These are phyloP conservation scores for Hevea brasiliensis DNA, from an alignment of 345 rosid genomes.

Conservation along the genomic window DNA sequence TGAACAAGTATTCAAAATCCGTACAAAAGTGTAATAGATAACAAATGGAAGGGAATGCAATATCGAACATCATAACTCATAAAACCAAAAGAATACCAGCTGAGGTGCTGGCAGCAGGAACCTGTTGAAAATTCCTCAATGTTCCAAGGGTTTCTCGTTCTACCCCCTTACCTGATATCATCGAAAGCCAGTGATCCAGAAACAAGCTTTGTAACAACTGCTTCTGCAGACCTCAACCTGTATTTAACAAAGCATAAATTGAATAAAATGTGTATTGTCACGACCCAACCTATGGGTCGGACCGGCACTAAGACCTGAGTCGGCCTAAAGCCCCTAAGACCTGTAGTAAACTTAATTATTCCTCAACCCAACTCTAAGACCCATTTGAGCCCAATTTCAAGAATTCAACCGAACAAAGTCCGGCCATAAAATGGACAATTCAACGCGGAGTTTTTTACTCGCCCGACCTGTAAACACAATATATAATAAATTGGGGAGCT, in stretches of 20 bases:
- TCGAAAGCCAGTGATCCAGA: conserved; percentile 81
- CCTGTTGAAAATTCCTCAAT: conserved; percentile 88
- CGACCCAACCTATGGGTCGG: too few relatives aligned
- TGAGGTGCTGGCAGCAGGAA: conserved; percentile 89
- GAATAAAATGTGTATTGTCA: too few relatives aligned
- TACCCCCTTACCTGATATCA: conserved; percentile 88
- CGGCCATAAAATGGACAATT: too few relatives aligned
- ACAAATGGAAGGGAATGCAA: neutral
- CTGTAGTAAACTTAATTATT: too few relatives aligned
- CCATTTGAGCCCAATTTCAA: too few relatives aligned
- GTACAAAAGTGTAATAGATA: neutral
- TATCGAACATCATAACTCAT: neutral
- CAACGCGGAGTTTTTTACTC: too few relatives aligned
- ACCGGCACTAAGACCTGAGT: too few relatives aligned
- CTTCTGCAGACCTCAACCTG: conserved; percentile 70
- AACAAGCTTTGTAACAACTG: conserved; percentile 87
- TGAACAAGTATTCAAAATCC: neutral
- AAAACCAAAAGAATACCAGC: conserved; percentile 54
- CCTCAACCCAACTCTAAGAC: too few relatives aligned
- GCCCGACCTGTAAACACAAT: too few relatives aligned
- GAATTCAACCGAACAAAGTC: too few relatives aligned
- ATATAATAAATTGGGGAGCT: too few relatives aligned
- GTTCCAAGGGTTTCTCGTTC: conserved; percentile 93
- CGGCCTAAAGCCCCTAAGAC: too few relatives aligned
- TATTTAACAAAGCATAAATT: neutral